Conservation (phyloP, 176 grass and related monocot species). For the Dendrocalamus sinicus region DNA sequence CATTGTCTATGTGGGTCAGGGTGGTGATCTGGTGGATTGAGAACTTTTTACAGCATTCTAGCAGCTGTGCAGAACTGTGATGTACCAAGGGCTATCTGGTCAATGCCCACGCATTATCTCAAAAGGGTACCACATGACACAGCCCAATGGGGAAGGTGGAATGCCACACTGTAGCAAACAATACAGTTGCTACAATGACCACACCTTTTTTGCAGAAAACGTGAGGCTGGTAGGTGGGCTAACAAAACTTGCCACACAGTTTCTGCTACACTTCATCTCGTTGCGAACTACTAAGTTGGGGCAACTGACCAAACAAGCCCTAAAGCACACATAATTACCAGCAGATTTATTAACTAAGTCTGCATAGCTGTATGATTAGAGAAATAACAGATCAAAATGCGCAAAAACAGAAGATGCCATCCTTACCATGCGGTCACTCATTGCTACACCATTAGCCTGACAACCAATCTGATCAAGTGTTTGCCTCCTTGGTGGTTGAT, state of each 20-base stretch:
- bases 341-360: conserved; percentile 23
- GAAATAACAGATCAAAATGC: conserved; percentile 4
- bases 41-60: conserved; percentile 2
- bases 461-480: conserved; percentile 92
- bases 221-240: neutral
- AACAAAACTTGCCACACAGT: neutral
- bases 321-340: conserved; percentile 17
- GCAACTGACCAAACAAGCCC: conserved; percentile 19
- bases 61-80: neutral
- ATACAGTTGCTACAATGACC: neutral
- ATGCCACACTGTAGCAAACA: neutral
- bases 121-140: neutral
- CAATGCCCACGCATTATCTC: neutral
- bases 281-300: neutral
- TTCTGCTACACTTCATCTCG: neutral
- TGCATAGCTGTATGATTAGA: conserved; percentile 17
- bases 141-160: neutral
- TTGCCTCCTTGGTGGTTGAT: conserved; percentile 80
- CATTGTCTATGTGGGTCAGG: neutral
- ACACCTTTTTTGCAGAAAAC: neutral
- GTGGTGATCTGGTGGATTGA: neutral
- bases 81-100: neutral
- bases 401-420: conserved; percentile 38
- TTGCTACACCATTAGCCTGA: conserved; percentile 69
- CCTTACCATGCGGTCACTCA: conserved; percentile 90